A percentile compares a stretch with the other conserved stretches of the same genome.
Conservation (phyloP, 441 rosid species). For the Pelargonium fulgidum region DNA sequence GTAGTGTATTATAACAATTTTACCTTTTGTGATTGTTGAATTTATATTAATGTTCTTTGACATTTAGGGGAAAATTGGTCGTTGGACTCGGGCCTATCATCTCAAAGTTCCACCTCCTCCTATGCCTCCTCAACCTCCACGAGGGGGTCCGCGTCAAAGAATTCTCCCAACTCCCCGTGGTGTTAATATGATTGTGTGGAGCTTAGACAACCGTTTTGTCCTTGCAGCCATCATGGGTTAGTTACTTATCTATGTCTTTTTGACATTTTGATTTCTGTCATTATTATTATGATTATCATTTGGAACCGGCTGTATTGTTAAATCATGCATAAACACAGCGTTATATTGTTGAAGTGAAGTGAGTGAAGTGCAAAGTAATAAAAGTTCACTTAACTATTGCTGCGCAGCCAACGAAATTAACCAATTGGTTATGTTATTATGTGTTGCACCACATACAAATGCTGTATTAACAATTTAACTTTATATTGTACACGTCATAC, state of each 20-base stretch:
- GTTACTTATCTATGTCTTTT: neutral
- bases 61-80: conserved; percentile 16
- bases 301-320: neutral
- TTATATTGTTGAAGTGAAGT: neutral
- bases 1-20: too few species aligned
- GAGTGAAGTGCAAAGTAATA: neutral
- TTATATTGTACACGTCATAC: too few species aligned
- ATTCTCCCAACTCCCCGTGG: conserved; percentile 98
- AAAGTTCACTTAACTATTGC: too few species aligned
- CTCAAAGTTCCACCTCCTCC: conserved; percentile 99
- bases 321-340: neutral
- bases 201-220: conserved; percentile 98
- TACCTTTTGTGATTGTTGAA: too few species aligned
- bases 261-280: neutral
- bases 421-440: too few species aligned
- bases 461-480: too few species aligned
- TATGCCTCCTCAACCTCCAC: conserved; percentile 90
- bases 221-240: conserved; percentile 99
- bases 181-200: conserved; percentile 98
- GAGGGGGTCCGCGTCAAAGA: conserved; percentile 99
- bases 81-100: conserved; percentile 77
- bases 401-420: too few species aligned
- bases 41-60: too few species aligned
- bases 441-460: too few species aligned
- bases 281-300: neutral